These are phyloP conservation scores for Scheffersomyces coipomensis DNA, from an alignment of 805 yeast species.

Conservation along the genomic window DNA sequence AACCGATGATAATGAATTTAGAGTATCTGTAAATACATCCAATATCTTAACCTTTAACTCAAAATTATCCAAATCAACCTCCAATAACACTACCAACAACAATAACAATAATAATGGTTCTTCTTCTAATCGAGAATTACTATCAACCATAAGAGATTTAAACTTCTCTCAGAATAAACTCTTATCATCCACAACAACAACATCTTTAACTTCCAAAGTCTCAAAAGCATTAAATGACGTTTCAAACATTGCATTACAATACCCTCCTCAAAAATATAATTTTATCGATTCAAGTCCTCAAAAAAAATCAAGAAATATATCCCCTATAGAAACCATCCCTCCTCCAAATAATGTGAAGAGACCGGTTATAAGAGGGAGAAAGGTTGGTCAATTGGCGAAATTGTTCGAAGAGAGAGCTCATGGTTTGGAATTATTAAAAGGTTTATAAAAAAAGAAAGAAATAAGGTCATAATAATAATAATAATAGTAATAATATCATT, in stretches of 20 bases:
- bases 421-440: constrained; percentile 34
- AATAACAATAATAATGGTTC: not conserved
- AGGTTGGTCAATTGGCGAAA: constrained; percentile 62
- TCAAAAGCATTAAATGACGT: constrained; percentile 14
- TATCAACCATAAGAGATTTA: not conserved
- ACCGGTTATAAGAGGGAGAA: constrained; percentile 52
- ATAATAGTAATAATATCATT: not conserved
- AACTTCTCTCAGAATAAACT: not conserved
- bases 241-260: constrained; percentile 26
- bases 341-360: constrained; percentile 13
- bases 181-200: not conserved
- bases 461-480: not conserved
- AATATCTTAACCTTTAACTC: constrained; percentile 9
- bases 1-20: constrained; percentile 14
- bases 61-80: not conserved
- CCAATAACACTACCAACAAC: not conserved
- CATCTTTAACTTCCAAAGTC: constrained; percentile 4
- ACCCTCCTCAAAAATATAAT: constrained; percentile 38
- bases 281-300: constrained; percentile 10
- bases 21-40: constrained; percentile 14
- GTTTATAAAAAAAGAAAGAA: constrained; percentile 14
- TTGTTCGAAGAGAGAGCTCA: constrained; percentile 59
- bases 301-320: not conserved
- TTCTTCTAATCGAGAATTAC: not conserved
- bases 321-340: not conserved